A percentile compares a stretch with the other conserved stretches of the same genome.
Conservation (phyloP, 1,284 basidiomycete species). For the Sanghuangporus sanghuang region DNA sequence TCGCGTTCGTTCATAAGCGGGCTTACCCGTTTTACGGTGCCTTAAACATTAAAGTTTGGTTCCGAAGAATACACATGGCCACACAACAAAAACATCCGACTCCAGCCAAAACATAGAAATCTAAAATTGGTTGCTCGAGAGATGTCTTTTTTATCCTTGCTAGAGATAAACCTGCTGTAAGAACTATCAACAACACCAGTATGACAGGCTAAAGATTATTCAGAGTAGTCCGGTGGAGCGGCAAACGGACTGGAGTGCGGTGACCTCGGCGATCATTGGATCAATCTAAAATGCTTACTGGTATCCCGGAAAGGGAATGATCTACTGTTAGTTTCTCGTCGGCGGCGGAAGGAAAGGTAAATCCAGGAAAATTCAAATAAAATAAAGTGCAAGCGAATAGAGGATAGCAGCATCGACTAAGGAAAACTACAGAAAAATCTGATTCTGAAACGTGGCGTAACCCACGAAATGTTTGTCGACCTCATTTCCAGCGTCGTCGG, state of each 20-base stretch:
- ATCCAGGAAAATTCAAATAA: conserved; percentile 8
- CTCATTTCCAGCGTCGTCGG: conserved; percentile 1
- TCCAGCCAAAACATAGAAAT: neutral
- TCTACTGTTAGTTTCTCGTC: neutral
- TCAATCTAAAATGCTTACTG: neutral
- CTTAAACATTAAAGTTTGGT: neutral
- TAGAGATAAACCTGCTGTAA: neutral
- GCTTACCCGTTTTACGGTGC: neutral
- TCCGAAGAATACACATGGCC: neutral
- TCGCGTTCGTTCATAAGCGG: neutral
- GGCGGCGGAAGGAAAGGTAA: conserved; percentile 14
- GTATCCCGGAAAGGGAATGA: neutral
- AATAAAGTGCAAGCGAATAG: neutral
- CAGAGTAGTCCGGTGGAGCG: neutral
- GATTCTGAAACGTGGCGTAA: neutral
- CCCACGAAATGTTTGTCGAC: neutral
- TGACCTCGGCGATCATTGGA: neutral
- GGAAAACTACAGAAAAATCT: neutral
- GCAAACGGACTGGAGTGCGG: neutral
- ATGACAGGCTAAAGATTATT: neutral
- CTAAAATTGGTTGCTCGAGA: neutral
- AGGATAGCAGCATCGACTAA: neutral
- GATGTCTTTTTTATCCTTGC: neutral
- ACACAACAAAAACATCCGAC: neutral
- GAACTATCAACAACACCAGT: neutral